These are phyloP conservation scores for Fusarium mangiferae DNA, from an alignment of 2,329 filamentous ascomycete species.

Conservation along the genomic window DNA sequence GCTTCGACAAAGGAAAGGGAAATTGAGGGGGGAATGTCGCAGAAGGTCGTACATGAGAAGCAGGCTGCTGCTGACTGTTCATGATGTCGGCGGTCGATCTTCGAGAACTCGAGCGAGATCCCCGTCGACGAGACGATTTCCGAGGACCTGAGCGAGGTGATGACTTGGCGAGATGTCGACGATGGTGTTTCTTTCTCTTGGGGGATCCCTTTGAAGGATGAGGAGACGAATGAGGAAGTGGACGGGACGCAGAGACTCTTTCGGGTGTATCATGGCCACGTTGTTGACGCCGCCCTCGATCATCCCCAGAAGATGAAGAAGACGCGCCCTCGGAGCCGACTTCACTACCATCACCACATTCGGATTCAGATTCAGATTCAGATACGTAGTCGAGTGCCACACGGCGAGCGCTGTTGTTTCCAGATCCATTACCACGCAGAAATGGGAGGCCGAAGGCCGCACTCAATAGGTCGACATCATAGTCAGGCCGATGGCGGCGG, in stretches of 20 bases:
- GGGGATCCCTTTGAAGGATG: background rate
- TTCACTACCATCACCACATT: background rate
- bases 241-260: slow-evolving; percentile 1
- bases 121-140: slow-evolving; percentile 1
- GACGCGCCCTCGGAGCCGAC: slow-evolving; percentile 1
- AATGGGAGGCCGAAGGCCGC: slow-evolving; percentile 44
- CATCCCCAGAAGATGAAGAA: slow-evolving; percentile 12
- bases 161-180: background rate
- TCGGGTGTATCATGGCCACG: background rate
- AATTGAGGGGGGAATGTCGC: slow-evolving; percentile 28
- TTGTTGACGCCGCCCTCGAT: background rate
- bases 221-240: background rate
- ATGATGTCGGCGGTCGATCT: slow-evolving; percentile 4
- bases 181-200: slow-evolving; percentile 1
- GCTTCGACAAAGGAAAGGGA: slow-evolving; percentile 29
- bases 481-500: slow-evolving; percentile 19
- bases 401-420: slow-evolving; percentile 8
- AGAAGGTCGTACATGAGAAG: slow-evolving; percentile 38
- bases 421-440: slow-evolving; percentile 12
- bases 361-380: slow-evolving; percentile 8
- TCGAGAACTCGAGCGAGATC: slow-evolving; percentile 22
- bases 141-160: slow-evolving; percentile 8
- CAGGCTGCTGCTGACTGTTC: background rate
- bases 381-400: slow-evolving; percentile 11
- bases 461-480: slow-evolving; percentile 42